Evolutionary conservation across 441 rosid genomes (phyloP).

Genomic region (Jatropha podagrica): DNA sequence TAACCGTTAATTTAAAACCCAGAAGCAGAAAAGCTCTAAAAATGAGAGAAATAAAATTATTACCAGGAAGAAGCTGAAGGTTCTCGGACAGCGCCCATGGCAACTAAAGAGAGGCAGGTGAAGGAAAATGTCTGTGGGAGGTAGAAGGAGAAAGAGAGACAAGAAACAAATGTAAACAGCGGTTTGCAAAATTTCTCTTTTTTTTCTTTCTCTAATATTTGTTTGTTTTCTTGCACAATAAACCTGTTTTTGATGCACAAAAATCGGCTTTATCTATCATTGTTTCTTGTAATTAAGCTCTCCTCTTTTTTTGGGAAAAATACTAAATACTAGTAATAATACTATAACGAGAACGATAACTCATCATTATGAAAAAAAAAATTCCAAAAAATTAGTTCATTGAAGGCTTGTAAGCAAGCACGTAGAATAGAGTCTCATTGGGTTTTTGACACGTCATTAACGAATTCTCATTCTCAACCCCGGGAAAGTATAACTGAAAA

Average conservation of each 20-base stretch:
- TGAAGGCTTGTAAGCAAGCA: conserved; percentile 15
- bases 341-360: not conserved
- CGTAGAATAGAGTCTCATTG: not conserved
- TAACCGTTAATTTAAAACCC: not conserved
- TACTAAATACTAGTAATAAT: not conserved
- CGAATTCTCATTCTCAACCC: not conserved
- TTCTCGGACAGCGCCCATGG: conserved; percentile 36
- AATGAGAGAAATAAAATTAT: not conserved
- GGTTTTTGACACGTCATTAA: conserved; percentile 14
- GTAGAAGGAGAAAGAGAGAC: conserved; percentile 3
- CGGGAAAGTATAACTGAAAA: not conserved
- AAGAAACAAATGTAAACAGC: conserved; percentile 24
- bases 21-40: conserved; percentile 8
- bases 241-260: conserved; percentile 34
- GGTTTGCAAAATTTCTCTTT: conserved; percentile 34
- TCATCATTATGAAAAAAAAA: not conserved
- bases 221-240: conserved; percentile 11
- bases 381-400: not conserved
- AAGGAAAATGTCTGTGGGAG: conserved; percentile 9
- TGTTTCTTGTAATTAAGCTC: conserved; percentile 3
- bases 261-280: conserved; percentile 30
- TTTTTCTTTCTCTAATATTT: not conserved
- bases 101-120: conserved; percentile 19
- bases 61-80: conserved; percentile 31
- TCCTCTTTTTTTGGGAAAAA: not conserved